Base-by-base conservation (phyloP, 805 yeast species). In the Teunomyces aglyptinius region DNA sequence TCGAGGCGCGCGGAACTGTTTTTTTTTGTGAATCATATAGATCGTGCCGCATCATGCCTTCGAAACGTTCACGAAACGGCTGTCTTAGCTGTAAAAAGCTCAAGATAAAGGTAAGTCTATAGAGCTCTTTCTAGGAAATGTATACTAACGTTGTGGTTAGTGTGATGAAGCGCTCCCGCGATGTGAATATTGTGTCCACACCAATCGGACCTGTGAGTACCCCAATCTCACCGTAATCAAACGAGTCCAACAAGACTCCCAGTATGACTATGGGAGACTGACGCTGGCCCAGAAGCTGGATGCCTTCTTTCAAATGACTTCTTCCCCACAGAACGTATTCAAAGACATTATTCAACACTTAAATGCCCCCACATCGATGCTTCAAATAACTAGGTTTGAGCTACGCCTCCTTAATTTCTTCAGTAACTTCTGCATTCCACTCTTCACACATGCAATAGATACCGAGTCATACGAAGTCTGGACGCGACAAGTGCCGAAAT, bases 181-280 rank as follows among this genome's bases (percentile, higher is more conserved):
- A 6, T 67, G 71, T 49, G 71, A 67, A 35, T 67, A 67, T 49
- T 67, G 71, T 31, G 29, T 32, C 3, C 65, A 64, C 46, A 63
- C 70, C 5, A 49, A 51, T n/a, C 47, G 68, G 2, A 38, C 41
- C 1, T 67, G 71, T 8, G 18, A 13, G 16, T 31, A 31, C 33
- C 33, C 18, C 18, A 13, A 31, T 15, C 44, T 41, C 26, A 24
- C 26, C 26, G 26, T 24, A 24, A 24, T 24, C 26, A 24, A 24
- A 7, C 26, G 26, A 11, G 26, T 24, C 26, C 6, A 24, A 8
- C 10, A 24, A 8, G 26, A 24, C 26, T 7, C 26, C 26, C 26
- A 24, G 26, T 24, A 8, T 7, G 8, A 24, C 26, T 8, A 24
- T 24, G 11, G 1, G 26, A 24, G 26, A 24, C 26, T 24, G 11